A percentile compares a stretch with the other conserved stretches of the same genome.
phyloP scores from a whole-genome alignment of 345 rosid species.

The Psidium friedrichsthalianum region DNA sequence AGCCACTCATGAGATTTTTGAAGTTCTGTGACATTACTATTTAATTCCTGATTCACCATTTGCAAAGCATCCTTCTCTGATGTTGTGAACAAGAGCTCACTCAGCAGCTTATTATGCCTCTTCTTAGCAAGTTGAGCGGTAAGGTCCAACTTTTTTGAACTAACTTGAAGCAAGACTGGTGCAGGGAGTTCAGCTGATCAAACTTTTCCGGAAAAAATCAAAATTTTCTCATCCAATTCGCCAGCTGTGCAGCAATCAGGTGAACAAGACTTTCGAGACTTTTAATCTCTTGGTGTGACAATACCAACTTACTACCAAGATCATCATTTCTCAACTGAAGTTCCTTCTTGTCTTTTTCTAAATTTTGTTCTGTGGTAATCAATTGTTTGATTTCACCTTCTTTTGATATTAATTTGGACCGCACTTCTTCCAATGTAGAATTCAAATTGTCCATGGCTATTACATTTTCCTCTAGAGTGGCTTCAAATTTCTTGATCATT shows the following conservation, averaged over 20 bases:
- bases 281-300: constrained; percentile 37
- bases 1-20: constrained; percentile 46
- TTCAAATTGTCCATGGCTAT: constrained; percentile 40
- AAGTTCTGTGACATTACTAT: constrained; percentile 36
- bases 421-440: constrained; percentile 44
- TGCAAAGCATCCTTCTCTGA: constrained; percentile 47
- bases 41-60: constrained; percentile 31
- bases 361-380: constrained; percentile 28
- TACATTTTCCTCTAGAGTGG: constrained; percentile 20
- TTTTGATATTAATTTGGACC: constrained; percentile 34
- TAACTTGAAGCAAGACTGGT: constrained; percentile 39
- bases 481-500: constrained; percentile 38
- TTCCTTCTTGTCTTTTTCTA: constrained; percentile 49
- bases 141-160: constrained; percentile 40
- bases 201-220: constrained; percentile 34
- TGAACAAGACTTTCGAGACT: constrained; percentile 42
- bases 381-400: constrained; percentile 46
- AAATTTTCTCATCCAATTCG: constrained; percentile 43
- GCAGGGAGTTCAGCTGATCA: constrained; percentile 41
- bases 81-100: constrained; percentile 26
- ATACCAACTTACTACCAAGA: constrained; percentile 29
- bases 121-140: constrained; percentile 32
- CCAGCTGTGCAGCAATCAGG: constrained; percentile 34
- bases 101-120: constrained; percentile 40
- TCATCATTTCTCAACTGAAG: constrained; percentile 40